Percentiles rank a stretch among this genome's conserved stretches.
phyloP scores from a whole-genome alignment of 192 early-diverging fungal species.

The Backusella mclennaniae region DNA sequence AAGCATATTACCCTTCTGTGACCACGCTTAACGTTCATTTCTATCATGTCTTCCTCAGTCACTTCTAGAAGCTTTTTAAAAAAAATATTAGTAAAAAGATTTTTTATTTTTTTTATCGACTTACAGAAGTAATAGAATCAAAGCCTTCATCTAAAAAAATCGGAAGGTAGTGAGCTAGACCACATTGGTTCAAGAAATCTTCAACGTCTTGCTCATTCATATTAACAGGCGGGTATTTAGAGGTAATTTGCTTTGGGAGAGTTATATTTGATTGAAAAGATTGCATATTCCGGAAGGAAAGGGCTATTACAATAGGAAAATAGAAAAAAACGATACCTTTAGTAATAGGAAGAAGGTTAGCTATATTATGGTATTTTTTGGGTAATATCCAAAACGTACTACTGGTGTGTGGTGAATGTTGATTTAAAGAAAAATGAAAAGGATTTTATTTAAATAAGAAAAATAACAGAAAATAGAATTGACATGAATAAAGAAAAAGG shows the following conservation, averaged over 20 bases:
- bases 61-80: slow-evolving; percentile 27
- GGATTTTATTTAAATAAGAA: neutral
- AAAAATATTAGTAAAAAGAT: neutral
- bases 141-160: slow-evolving; percentile 24
- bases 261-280: neutral
- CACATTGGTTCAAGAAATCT: slow-evolving; percentile 2
- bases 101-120: neutral
- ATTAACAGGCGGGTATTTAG: neutral
- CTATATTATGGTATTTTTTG: neutral
- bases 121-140: slow-evolving; percentile 17
- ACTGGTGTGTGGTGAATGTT: neutral
- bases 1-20: slow-evolving; percentile 32
- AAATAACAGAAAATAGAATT: neutral
- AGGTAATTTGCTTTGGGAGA: neutral
- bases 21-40: slow-evolving; percentile 31
- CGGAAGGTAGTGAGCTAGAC: slow-evolving; percentile 6
- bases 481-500: neutral
- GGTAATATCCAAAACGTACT: neutral
- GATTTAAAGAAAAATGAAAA: neutral
- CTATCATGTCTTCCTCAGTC: slow-evolving; percentile 28
- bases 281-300: neutral
- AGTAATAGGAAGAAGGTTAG: neutral
- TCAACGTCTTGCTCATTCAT: slow-evolving; percentile 6
- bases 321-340: neutral
- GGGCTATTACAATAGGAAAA: neutral